Conservation (phyloP, 2,329 filamentous ascomycete genomes). For the Paradendryphiella salina region DNA sequence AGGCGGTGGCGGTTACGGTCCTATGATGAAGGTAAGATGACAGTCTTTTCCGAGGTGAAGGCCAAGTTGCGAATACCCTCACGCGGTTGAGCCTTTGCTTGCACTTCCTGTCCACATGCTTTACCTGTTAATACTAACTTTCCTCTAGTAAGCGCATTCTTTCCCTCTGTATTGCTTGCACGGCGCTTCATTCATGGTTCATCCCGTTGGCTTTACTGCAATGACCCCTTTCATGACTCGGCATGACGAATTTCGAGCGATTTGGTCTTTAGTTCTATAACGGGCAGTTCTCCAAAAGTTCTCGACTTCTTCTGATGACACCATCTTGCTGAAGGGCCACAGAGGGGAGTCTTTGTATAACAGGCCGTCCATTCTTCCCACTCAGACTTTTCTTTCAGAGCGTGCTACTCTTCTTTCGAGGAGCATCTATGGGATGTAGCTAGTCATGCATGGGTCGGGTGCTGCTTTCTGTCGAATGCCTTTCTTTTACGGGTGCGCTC, state of each 20-base stretch:
- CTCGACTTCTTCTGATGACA: slow-evolving; percentile 43
- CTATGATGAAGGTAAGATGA: slow-evolving; percentile 66
- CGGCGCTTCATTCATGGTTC: slow-evolving; percentile 42
- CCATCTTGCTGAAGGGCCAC: slow-evolving; percentile 43
- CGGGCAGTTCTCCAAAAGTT: slow-evolving; percentile 48
- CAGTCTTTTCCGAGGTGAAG: background rate
- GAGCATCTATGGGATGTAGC: slow-evolving; percentile 40
- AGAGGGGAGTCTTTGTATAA: slow-evolving; percentile 46
- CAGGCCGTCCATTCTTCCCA: slow-evolving; percentile 40
- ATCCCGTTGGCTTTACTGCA: slow-evolving; percentile 42
- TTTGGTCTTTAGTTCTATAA: slow-evolving; percentile 42
- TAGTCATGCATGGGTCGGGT: slow-evolving; percentile 42
- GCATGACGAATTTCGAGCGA: slow-evolving; percentile 45
- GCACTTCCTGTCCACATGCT: background rate
- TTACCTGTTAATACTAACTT: slow-evolving; percentile 18
- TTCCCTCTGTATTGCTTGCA: slow-evolving; percentile 42
- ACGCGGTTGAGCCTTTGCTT: background rate
- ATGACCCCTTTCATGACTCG: slow-evolving; percentile 46
- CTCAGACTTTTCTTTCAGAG: slow-evolving; percentile 39
- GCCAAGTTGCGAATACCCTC: background rate
- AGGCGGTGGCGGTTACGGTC: slow-evolving; percentile 60
- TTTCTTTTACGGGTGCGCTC: slow-evolving; percentile 32
- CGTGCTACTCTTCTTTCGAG: slow-evolving; percentile 32
- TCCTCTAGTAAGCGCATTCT: slow-evolving; percentile 45
- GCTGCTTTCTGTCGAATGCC: slow-evolving; percentile 40